A percentile compares a stretch with the other conserved stretches of the same genome.
Conservation (phyloP, 306 rosid genomes). For the Cicer chorassanicum region DNA sequence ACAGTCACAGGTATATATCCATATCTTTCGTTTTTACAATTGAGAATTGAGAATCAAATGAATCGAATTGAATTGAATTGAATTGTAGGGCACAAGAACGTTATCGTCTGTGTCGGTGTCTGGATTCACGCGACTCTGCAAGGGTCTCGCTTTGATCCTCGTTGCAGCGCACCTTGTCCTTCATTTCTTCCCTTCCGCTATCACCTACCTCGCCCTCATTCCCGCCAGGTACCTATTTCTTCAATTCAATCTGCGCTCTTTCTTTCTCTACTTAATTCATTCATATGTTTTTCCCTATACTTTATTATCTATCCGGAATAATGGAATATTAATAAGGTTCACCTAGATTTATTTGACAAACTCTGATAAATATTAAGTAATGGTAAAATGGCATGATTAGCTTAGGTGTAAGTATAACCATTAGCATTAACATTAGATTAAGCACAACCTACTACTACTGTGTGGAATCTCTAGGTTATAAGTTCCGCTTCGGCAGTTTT, state of each 20-base stretch:
- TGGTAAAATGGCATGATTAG: neutral
- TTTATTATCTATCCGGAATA: neutral
- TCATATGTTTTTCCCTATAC: neutral
- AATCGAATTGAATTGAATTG: neutral
- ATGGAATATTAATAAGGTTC: neutral
- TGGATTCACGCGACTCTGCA: constrained; percentile 83
- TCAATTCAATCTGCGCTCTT: too few species aligned
- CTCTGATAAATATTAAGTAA: neutral
- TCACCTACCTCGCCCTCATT: constrained; percentile 80
- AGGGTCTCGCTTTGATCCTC: constrained; percentile 72
- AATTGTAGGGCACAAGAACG: constrained; percentile 42
- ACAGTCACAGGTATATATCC: constrained; percentile 29
- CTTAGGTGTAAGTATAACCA: neutral
- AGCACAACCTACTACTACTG: neutral
- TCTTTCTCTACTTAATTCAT: neutral
- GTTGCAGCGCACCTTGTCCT: constrained; percentile 70
- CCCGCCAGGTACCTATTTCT: constrained; percentile 67
- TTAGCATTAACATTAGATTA: neutral
- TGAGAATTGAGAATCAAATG: too few species aligned
- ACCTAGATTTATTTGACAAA: neutral
- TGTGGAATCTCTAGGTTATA: neutral
- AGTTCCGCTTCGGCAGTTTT: neutral
- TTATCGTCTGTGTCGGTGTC: constrained; percentile 54
- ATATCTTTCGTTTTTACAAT: too few species aligned
- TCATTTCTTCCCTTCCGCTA: constrained; percentile 65